phyloP scores from a whole-genome alignment of 2,329 filamentous ascomycete genomes.

The Xylariaceae sp. region DNA sequence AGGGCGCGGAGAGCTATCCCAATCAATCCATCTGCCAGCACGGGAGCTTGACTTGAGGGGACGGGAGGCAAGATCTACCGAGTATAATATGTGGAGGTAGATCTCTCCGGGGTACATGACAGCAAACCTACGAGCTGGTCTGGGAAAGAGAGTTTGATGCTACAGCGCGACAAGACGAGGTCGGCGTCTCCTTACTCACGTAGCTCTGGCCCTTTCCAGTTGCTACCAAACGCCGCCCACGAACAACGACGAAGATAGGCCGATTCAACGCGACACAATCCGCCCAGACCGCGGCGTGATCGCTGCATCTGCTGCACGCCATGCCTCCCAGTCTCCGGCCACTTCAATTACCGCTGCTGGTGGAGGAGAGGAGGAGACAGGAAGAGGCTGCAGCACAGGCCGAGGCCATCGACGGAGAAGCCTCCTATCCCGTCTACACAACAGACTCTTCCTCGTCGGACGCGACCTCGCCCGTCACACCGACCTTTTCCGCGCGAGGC shows the following conservation, averaged over 20 bases:
- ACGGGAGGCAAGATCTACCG: slow-evolving; percentile 8
- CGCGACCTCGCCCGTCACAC: slow-evolving; percentile 61
- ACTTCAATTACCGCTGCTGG: slow-evolving; percentile 21
- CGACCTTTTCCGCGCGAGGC: slow-evolving; percentile 59
- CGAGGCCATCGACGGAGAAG: slow-evolving; percentile 2
- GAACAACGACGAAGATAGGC: slow-evolving; percentile 7
- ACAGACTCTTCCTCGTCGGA: slow-evolving; percentile 57
- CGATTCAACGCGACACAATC: slow-evolving; percentile 3
- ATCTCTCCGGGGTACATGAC: slow-evolving; percentile 8
- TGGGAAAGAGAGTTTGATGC: slow-evolving; percentile 1
- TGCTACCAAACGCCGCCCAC: slow-evolving; percentile 2
- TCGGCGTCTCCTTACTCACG: neutral
- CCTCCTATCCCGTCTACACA: slow-evolving; percentile 26
- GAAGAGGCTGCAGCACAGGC: slow-evolving; percentile 20
- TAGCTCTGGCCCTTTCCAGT: neutral
- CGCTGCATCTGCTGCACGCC: slow-evolving; percentile 9
- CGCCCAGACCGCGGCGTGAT: slow-evolving; percentile 9
- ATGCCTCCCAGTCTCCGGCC: slow-evolving; percentile 27
- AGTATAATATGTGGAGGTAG: slow-evolving; percentile 18
- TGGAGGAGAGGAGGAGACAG: slow-evolving; percentile 22
- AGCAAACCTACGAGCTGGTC: no score
- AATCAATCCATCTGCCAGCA: slow-evolving; percentile 3
- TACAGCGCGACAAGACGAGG: slow-evolving; percentile 1
- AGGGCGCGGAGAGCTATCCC: slow-evolving; percentile 17
- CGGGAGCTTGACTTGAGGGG: slow-evolving; percentile 1